Evolutionary conservation across 2,329 filamentous ascomycete genomes (phyloP).

Genomic region (Verticillium dahliae): DNA sequence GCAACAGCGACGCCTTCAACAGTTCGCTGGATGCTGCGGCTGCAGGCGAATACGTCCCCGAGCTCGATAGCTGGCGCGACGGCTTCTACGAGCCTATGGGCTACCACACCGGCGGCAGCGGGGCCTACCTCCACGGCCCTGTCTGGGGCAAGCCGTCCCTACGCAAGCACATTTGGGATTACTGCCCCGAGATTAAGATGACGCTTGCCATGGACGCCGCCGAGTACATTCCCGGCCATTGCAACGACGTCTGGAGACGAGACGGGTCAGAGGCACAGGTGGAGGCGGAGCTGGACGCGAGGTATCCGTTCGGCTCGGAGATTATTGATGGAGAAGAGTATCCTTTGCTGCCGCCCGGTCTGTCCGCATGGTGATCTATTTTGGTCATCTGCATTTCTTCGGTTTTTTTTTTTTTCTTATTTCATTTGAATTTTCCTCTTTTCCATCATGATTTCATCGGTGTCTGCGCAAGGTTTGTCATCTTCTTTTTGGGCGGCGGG

Average conservation of each 20-base stretch:
- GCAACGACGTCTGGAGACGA: slow-evolving; percentile 39
- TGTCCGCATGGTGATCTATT: slow-evolving; percentile 13
- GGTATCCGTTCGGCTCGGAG: slow-evolving; percentile 27
- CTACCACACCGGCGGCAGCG: slow-evolving; percentile 48
- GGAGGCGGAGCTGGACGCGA: slow-evolving; percentile 16
- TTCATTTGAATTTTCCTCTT: too few relatives aligned
- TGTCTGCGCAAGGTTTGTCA: too few relatives aligned
- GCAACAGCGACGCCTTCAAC: slow-evolving; percentile 14
- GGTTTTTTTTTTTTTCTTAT: background rate
- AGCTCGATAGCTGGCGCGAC: slow-evolving; percentile 42
- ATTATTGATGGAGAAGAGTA: slow-evolving; percentile 33
- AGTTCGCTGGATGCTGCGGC: slow-evolving; percentile 19
- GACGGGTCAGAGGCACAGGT: slow-evolving; percentile 17
- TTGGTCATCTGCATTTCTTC: background rate
- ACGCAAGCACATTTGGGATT: slow-evolving; percentile 46
- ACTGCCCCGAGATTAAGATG: slow-evolving; percentile 55
- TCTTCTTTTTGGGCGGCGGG: background rate
- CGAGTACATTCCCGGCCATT: slow-evolving; percentile 41
- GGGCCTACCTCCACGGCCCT: slow-evolving; percentile 32
- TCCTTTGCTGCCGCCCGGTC: slow-evolving; percentile 26
- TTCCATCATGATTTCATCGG: too few relatives aligned
- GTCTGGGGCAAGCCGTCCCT: slow-evolving; percentile 43
- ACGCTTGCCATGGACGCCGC: slow-evolving; percentile 48
- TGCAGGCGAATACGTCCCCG: slow-evolving; percentile 27
- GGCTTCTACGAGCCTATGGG: slow-evolving; percentile 53